Percentiles rank a stretch among this genome's conserved stretches.
phyloP scores from a whole-genome alignment of 2,329 filamentous ascomycete genomes.

The Leptographium wingfieldii region DNA sequence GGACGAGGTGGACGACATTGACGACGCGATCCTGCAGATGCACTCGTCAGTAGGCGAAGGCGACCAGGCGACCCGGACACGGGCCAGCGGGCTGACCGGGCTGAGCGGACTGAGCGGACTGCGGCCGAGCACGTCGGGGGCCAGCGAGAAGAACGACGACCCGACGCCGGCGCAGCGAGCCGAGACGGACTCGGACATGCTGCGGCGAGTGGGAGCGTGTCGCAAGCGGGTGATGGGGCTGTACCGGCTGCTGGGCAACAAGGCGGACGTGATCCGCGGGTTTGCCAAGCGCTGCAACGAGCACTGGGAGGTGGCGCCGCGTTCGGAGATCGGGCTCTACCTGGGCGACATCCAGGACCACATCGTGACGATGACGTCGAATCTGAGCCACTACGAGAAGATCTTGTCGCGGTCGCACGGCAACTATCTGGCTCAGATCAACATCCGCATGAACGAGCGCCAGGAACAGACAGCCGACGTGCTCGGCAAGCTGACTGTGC shows the following conservation, averaged over 20 bases:
- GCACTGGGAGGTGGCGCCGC: conserved; percentile 89
- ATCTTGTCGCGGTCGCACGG: conserved; percentile 83
- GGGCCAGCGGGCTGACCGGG: not conserved
- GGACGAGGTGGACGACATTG: conserved; percentile 93
- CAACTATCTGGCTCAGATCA: conserved; percentile 98
- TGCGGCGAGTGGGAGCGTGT: conserved; percentile 83
- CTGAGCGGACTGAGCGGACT: not conserved
- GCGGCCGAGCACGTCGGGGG: not conserved
- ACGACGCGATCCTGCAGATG: conserved; percentile 75
- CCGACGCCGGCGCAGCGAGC: conserved; percentile 20
- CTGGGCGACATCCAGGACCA: conserved; percentile 98
- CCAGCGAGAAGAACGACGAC: conserved; percentile 22
- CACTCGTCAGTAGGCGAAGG: conserved; percentile 39
- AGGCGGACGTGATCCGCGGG: conserved; percentile 97
- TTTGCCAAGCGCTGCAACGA: conserved; percentile 98
- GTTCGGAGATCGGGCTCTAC: conserved; percentile 94
- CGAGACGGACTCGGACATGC: conserved; percentile 45
- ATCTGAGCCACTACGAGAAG: conserved; percentile 90
- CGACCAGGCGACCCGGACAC: not conserved
- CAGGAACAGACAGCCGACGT: conserved; percentile 94
- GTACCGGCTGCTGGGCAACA: conserved; percentile 86
- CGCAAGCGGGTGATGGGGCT: conserved; percentile 96
- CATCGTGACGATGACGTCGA: conserved; percentile 97
- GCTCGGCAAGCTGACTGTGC: conserved; percentile 83
- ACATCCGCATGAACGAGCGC: conserved; percentile 96